A percentile compares a stretch with the other conserved stretches of the same genome.
Evolutionary conservation across 257 asterid species (phyloP).

Genomic region (Lantana camara): DNA sequence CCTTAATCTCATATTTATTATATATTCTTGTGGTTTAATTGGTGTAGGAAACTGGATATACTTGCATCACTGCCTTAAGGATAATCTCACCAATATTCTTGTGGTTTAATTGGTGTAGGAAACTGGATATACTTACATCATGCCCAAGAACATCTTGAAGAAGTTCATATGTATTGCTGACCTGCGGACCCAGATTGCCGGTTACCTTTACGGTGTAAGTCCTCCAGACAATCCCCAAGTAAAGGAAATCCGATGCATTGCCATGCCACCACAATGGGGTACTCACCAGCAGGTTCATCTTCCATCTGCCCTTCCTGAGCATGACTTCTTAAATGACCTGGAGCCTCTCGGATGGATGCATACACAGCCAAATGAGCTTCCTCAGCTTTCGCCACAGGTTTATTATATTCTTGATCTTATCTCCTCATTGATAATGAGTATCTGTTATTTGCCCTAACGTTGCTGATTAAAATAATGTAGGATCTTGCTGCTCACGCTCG

Average conservation of each 20-base stretch:
- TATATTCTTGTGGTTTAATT: constrained; percentile 17
- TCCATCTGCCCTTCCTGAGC: constrained; percentile 91
- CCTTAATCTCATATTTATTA: too few relatives aligned
- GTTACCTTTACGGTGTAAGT: constrained; percentile 89
- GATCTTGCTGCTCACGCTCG: constrained; percentile 84
- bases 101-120: constrained; percentile 60
- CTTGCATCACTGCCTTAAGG: constrained; percentile 54
- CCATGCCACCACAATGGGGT: constrained; percentile 98
- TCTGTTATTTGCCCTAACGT: neutral
- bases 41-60: constrained; percentile 95
- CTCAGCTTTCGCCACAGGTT: constrained; percentile 97
- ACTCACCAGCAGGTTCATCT: constrained; percentile 96
- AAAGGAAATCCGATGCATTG: constrained; percentile 96
- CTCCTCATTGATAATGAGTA: too few relatives aligned
- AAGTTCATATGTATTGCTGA: constrained; percentile 97
- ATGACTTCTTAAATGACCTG: constrained; percentile 83
- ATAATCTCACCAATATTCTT: neutral
- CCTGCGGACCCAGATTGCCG: constrained; percentile 91
- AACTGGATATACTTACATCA: constrained; percentile 95
- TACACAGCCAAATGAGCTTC: constrained; percentile 97
- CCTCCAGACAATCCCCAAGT: constrained; percentile 99
- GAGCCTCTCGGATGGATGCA: constrained; percentile 99
- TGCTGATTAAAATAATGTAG: constrained; percentile 35
- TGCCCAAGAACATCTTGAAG: constrained; percentile 97
- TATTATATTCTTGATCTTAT: neutral